Evolutionary conservation across 768 basidiomycete species (phyloP).

Genomic region (Phylloporus sp.): DNA sequence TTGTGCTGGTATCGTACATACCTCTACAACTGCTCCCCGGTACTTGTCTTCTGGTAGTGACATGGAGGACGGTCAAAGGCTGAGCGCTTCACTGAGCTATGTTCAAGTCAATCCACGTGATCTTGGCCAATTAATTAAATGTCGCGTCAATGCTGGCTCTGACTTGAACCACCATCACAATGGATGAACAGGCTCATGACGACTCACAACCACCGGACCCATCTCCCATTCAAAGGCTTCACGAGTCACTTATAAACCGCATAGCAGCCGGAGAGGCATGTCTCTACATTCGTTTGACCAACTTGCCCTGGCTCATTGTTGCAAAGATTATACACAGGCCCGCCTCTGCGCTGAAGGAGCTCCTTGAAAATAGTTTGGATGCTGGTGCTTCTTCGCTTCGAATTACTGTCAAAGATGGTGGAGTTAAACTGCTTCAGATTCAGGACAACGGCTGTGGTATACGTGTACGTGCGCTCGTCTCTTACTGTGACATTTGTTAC

Average conservation of each 20-base stretch:
- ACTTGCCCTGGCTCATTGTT: constrained; percentile 12
- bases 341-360: constrained; percentile 91
- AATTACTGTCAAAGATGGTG: constrained; percentile 90
- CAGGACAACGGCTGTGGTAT: constrained; percentile 98
- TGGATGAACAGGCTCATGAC: constrained; percentile 10
- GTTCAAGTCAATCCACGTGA: background rate
- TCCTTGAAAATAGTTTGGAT: constrained; percentile 94
- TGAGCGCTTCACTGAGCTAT: background rate
- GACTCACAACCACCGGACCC: constrained; percentile 39
- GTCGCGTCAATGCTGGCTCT: background rate
- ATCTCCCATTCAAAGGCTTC: constrained; percentile 67
- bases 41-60: constrained; percentile 50
- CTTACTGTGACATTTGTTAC: background rate
- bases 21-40: constrained; percentile 90
- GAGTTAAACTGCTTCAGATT: constrained; percentile 90
- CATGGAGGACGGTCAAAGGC: background rate
- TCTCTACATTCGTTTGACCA: background rate
- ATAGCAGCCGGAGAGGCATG: constrained; percentile 79
- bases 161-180: background rate
- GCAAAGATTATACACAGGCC: constrained; percentile 82
- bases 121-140: background rate
- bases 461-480: constrained; percentile 48
- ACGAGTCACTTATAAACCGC: constrained; percentile 82
- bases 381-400: constrained; percentile 85
- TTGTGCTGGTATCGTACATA: constrained; percentile 21